Conservation (phyloP, 768 basidiomycete species). For the Hygrocybe punicea region DNA sequence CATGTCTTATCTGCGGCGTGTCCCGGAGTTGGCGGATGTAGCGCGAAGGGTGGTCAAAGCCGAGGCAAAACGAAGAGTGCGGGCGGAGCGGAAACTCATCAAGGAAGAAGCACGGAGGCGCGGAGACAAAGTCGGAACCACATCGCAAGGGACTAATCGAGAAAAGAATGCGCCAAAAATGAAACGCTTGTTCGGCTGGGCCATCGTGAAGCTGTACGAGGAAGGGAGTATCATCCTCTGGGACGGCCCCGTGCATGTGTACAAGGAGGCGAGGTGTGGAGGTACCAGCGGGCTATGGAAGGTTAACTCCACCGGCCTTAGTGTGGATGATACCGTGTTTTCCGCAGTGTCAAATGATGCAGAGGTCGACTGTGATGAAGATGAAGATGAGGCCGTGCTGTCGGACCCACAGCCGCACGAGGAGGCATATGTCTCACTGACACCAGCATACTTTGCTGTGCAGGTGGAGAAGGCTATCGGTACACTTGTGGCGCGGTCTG, state of each 20-base stretch:
- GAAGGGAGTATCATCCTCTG: slow-evolving; percentile 75
- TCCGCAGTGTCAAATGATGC: slow-evolving; percentile 14
- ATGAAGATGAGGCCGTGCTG: slow-evolving; percentile 44
- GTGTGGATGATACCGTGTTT: slow-evolving; percentile 32
- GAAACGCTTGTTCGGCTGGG: slow-evolving; percentile 67
- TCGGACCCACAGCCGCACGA: slow-evolving; percentile 63
- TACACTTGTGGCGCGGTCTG: slow-evolving; percentile 26
- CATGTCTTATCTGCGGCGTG: slow-evolving; percentile 70
- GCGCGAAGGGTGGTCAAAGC: slow-evolving; percentile 63
- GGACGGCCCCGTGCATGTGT: slow-evolving; percentile 56
- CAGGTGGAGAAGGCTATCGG: slow-evolving; percentile 47
- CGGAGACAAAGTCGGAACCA: slow-evolving; percentile 5
- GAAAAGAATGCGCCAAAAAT: slow-evolving; percentile 42
- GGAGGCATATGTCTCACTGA: slow-evolving; percentile 65
- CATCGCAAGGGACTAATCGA: slow-evolving; percentile 3
- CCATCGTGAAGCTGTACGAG: slow-evolving; percentile 57
- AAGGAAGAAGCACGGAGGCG: slow-evolving; percentile 28
- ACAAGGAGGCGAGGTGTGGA: slow-evolving; percentile 17
- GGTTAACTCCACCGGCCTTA: slow-evolving; percentile 26
- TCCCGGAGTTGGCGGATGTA: slow-evolving; percentile 65
- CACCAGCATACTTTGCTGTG: slow-evolving; percentile 46
- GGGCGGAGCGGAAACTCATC: slow-evolving; percentile 45
- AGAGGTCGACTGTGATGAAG: slow-evolving; percentile 22
- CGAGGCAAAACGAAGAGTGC: slow-evolving; percentile 52
- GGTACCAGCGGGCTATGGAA: slow-evolving; percentile 51